phyloP scores from a whole-genome alignment of 2,329 filamentous ascomycete species.

The Tolypocladium ophioglossoides region DNA sequence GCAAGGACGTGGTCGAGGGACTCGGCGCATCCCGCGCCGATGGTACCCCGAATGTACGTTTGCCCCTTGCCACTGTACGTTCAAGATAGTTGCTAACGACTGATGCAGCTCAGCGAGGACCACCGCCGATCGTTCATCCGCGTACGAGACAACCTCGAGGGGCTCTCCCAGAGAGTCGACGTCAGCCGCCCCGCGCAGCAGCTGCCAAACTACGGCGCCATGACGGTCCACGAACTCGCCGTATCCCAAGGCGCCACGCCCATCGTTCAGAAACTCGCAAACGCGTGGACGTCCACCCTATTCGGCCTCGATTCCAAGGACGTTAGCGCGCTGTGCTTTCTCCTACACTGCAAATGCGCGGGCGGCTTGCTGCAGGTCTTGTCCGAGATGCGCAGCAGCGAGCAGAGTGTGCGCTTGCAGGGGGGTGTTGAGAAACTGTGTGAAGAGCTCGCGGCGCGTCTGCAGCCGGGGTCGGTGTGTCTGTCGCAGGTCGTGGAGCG shows the following conservation, averaged over 20 bases:
- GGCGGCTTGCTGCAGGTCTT: conserved; percentile 9
- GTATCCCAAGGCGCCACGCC: conserved; percentile 10
- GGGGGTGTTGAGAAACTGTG: conserved; percentile 2
- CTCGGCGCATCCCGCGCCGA: neutral
- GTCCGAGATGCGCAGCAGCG: neutral
- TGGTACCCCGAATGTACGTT: neutral
- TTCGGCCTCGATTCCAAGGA: conserved; percentile 11
- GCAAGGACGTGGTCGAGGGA: neutral
- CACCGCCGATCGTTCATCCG: conserved; percentile 8
- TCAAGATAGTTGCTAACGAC: neutral
- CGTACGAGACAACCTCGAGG: conserved; percentile 9
- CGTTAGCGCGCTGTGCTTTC: conserved; percentile 11
- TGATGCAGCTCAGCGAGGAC: conserved; percentile 5
- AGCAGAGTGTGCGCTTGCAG: conserved; percentile 3
- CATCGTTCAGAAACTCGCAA: conserved; percentile 6
- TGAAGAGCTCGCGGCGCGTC: conserved; percentile 5
- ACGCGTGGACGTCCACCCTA: conserved; percentile 13
- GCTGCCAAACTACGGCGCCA: conserved; percentile 9
- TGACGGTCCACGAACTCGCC: conserved; percentile 10
- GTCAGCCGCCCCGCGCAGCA: conserved; percentile 7
- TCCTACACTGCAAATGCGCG: conserved; percentile 12
- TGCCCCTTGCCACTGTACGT: rapidly evolving
- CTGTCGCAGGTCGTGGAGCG: conserved; percentile 7
- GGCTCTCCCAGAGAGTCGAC: conserved; percentile 9
- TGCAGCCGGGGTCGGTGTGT: conserved; percentile 6